phyloP scores from a whole-genome alignment of 768 basidiomycete species.

The Dioszegia crocea region DNA sequence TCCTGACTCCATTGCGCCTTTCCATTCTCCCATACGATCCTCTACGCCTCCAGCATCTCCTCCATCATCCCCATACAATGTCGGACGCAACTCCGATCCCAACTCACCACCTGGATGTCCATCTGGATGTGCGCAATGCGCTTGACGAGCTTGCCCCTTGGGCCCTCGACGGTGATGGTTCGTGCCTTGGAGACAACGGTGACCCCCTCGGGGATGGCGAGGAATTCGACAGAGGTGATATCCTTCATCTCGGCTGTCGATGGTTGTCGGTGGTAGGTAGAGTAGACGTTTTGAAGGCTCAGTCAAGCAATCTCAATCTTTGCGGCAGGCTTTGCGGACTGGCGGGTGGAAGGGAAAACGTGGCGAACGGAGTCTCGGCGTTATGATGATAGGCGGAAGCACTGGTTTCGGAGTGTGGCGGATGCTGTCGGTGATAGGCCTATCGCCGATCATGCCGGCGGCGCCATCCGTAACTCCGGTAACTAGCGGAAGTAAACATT shows the following conservation, averaged over 20 bases:
- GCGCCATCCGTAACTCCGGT: too few relatives aligned
- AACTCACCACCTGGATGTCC: constrained; percentile 51
- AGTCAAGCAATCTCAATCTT: not conserved
- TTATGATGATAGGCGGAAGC: not conserved
- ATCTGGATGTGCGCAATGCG: constrained; percentile 61
- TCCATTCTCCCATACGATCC: not conserved
- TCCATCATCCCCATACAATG: not conserved
- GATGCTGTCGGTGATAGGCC: not conserved
- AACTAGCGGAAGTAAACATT: too few relatives aligned
- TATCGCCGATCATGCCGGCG: not conserved
- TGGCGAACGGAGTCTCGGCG: not conserved
- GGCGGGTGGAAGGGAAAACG: not conserved
- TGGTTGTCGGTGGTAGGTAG: not conserved
- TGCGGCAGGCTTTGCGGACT: not conserved
- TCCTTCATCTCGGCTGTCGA: constrained; percentile 46
- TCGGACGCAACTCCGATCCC: not conserved
- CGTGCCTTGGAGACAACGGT: constrained; percentile 84
- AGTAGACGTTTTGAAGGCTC: not conserved
- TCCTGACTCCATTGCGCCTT: not conserved
- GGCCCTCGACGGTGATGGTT: constrained; percentile 83
- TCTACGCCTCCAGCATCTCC: not conserved
- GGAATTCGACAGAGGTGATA: constrained; percentile 48
- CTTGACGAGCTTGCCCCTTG: constrained; percentile 76
- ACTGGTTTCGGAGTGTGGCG: not conserved
- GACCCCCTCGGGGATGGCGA: constrained; percentile 60